Evolutionary conservation across 805 yeast species (phyloP).

Genomic region (Nadsonia fulvescens): DNA sequence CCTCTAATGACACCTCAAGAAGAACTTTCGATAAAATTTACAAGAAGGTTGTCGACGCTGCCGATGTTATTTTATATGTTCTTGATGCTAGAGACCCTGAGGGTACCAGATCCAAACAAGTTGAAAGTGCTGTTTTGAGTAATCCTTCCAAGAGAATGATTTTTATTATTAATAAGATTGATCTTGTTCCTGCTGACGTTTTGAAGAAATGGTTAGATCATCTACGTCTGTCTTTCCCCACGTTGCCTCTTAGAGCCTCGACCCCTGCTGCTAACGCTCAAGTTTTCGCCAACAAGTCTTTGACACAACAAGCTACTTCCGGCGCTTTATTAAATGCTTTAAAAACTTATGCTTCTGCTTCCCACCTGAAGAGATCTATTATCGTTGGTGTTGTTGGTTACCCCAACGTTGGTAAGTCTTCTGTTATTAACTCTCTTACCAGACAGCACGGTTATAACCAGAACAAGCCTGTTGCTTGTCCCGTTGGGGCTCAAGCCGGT

Average conservation of each 20-base stretch:
- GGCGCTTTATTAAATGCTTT: slow-evolving; percentile 57
- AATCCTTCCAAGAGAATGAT: slow-evolving; percentile 71
- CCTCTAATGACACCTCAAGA: slow-evolving; percentile 22
- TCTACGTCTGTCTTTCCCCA: slow-evolving; percentile 72
- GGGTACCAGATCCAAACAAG: slow-evolving; percentile 77
- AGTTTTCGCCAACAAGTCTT: slow-evolving; percentile 49
- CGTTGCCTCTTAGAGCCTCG: slow-evolving; percentile 67
- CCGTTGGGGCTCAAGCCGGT: slow-evolving; percentile 96
- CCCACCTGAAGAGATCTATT: slow-evolving; percentile 74
- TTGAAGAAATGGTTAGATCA: slow-evolving; percentile 71
- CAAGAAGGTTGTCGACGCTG: slow-evolving; percentile 78
- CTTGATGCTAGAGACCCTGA: slow-evolving; percentile 96
- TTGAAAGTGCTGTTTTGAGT: slow-evolving; percentile 76
- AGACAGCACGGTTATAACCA: slow-evolving; percentile 69
- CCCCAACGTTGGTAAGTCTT: slow-evolving; percentile 94
- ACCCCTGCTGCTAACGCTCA: slow-evolving; percentile 52
- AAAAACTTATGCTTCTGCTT: slow-evolving; percentile 68
- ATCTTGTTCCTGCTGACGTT: slow-evolving; percentile 72
- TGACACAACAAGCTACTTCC: slow-evolving; percentile 58
- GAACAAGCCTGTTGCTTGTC: slow-evolving; percentile 52
- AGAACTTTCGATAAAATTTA: slow-evolving; percentile 89
- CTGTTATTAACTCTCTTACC: slow-evolving; percentile 70
- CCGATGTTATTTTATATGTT: slow-evolving; percentile 86
- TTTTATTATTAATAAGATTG: slow-evolving; percentile 77
- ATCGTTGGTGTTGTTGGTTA: slow-evolving; percentile 93